phyloP scores from a whole-genome alignment of 1,139 yeast genomes.

The Scheffersomyces titani region DNA sequence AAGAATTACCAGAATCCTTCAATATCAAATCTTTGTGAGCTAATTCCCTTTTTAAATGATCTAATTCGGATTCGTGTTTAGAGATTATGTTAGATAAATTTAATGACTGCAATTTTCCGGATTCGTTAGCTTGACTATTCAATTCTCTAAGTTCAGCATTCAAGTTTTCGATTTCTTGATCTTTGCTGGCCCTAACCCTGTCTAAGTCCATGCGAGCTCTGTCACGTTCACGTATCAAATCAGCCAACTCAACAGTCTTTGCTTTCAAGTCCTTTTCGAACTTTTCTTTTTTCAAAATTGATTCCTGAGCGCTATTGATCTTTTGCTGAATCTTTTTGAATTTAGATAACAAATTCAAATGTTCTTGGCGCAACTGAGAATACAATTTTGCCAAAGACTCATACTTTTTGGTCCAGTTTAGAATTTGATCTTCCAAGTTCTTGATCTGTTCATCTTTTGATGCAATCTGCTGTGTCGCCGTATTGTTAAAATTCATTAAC shows the following conservation, averaged over 20 bases:
- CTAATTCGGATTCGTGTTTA: constrained; percentile 62
- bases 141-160: constrained; percentile 68
- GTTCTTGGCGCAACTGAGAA: constrained; percentile 91
- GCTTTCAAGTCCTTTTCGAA: constrained; percentile 82
- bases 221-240: constrained; percentile 86
- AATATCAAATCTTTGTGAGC: constrained; percentile 26
- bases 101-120: constrained; percentile 67
- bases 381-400: constrained; percentile 88
- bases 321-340: constrained; percentile 85
- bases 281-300: constrained; percentile 80
- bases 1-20: constrained; percentile 18
- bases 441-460: constrained; percentile 76
- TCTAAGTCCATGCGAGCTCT: constrained; percentile 85
- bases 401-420: constrained; percentile 82
- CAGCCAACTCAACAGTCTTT: constrained; percentile 86
- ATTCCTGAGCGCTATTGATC: constrained; percentile 91
- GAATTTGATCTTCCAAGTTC: constrained; percentile 73
- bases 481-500: constrained; percentile 58
- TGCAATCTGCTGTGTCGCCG: constrained; percentile 73
- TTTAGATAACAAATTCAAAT: constrained; percentile 73
- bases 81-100: constrained; percentile 63
- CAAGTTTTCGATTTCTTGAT: constrained; percentile 65
- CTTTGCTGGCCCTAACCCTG: constrained; percentile 65
- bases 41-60: constrained; percentile 41
- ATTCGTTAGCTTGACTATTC: constrained; percentile 58